These are phyloP conservation scores for Malus hybrid DNA, from an alignment of 331 rosid species.

Conservation along the genomic window DNA sequence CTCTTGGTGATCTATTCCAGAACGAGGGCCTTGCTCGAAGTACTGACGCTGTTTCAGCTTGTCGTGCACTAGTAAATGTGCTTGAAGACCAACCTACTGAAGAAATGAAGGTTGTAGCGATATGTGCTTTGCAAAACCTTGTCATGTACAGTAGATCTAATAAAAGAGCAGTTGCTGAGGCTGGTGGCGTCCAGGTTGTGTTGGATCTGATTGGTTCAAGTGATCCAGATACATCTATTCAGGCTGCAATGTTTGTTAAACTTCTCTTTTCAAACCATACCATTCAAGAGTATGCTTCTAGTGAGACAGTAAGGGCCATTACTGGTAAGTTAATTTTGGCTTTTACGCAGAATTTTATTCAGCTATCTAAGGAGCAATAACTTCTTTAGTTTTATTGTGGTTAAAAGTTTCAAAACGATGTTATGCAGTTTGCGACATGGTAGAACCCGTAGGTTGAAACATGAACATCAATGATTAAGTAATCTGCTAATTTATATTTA, in stretches of 20 bases:
- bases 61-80: conserved; percentile 96
- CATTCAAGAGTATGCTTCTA: conserved; percentile 98
- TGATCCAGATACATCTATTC: conserved; percentile 86
- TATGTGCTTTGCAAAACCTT: conserved; percentile 96
- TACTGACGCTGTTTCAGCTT: conserved; percentile 92
- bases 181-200: conserved; percentile 98
- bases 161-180: conserved; percentile 98
- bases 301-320: conserved; percentile 95
- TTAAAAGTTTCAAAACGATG: neutral
- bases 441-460: neutral
- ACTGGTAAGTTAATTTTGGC: conserved; percentile 56
- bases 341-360: neutral
- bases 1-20: conserved; percentile 96
- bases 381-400: neutral
- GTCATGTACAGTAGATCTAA: conserved; percentile 94
- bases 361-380: neutral
- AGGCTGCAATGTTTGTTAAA: conserved; percentile 94
- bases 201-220: conserved; percentile 95
- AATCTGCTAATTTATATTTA: neutral
- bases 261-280: conserved; percentile 95
- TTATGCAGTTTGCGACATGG: neutral
- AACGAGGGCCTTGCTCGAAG: conserved; percentile 95
- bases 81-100: conserved; percentile 99
- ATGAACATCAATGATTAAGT: neutral
- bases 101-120: conserved; percentile 98